Percentiles rank a stretch among this genome's conserved stretches.
Conservation (phyloP, 2,329 filamentous ascomycete species). For the Arthrobotrys iridis region DNA sequence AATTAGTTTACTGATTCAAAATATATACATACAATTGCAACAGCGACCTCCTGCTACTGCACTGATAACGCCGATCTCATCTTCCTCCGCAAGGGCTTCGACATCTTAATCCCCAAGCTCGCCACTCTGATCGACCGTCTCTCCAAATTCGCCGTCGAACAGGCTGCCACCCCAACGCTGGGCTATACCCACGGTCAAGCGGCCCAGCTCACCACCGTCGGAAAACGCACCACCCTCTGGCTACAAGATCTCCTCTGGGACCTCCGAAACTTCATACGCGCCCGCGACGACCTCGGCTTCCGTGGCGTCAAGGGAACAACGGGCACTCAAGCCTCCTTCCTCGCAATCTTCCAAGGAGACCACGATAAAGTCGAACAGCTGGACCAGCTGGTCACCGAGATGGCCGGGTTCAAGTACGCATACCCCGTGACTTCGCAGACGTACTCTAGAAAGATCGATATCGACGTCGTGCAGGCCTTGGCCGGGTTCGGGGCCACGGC, state of each 20-base stretch:
- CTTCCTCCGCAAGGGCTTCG: slow-evolving; percentile 76
- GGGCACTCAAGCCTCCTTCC: slow-evolving; percentile 80
- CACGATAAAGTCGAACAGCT: slow-evolving; percentile 68
- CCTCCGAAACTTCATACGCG: slow-evolving; percentile 76
- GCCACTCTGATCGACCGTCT: slow-evolving; percentile 82
- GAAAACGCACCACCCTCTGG: slow-evolving; percentile 77
- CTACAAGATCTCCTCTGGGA: slow-evolving; percentile 80
- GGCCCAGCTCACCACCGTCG: slow-evolving; percentile 72
- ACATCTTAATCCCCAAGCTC: slow-evolving; percentile 79
- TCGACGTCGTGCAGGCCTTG: slow-evolving; percentile 82
- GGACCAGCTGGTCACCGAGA: slow-evolving; percentile 72
- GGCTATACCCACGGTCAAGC: slow-evolving; percentile 73
- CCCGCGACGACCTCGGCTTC: slow-evolving; percentile 75
- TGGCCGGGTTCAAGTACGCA: slow-evolving; percentile 71
- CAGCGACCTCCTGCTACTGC: slow-evolving; percentile 66
- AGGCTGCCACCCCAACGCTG: slow-evolving; percentile 77
- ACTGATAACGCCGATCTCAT: slow-evolving; percentile 84
- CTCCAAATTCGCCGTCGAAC: slow-evolving; percentile 74
- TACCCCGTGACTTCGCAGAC: slow-evolving; percentile 77
- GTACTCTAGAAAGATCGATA: slow-evolving; percentile 83
- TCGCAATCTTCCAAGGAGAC: slow-evolving; percentile 68
- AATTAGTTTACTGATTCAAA: too few relatives aligned
- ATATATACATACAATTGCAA: too few relatives aligned
- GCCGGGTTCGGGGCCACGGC: slow-evolving; percentile 81
- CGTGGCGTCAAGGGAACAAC: slow-evolving; percentile 79